Evolutionary conservation across 768 basidiomycete species (phyloP).

Genomic region (Suillus subaureus): DNA sequence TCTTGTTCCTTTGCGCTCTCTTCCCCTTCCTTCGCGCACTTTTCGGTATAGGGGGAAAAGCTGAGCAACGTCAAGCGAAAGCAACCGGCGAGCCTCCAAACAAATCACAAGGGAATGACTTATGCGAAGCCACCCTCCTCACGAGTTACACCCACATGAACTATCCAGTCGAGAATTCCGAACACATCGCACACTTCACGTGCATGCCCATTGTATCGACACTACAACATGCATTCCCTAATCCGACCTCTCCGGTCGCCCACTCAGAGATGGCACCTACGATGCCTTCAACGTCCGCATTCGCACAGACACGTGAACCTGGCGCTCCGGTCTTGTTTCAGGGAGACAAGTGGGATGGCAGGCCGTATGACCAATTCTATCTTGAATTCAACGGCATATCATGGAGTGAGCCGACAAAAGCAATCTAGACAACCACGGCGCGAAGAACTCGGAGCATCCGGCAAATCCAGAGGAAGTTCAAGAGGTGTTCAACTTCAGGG

Average conservation of each 20-base stretch:
- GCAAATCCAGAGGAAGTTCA: neutral
- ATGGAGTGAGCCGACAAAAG: neutral
- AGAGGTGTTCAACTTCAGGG: neutral
- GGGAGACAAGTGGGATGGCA: neutral
- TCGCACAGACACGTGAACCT: neutral
- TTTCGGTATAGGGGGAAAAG: slow-evolving; percentile 21
- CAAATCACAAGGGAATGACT: neutral
- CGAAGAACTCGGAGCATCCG: neutral
- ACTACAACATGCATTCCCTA: slow-evolving; percentile 27
- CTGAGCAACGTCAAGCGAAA: slow-evolving; percentile 4
- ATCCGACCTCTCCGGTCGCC: slow-evolving; percentile 18
- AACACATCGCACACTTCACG: slow-evolving; percentile 14
- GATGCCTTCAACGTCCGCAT: neutral
- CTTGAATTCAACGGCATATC: slow-evolving; percentile 16
- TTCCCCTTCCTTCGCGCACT: slow-evolving; percentile 29
- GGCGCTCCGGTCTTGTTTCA: neutral
- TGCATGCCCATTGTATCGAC: slow-evolving; percentile 10
- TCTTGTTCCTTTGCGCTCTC: slow-evolving; percentile 27
- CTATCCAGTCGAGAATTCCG: slow-evolving; percentile 25
- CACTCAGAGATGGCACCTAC: neutral
- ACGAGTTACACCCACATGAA: slow-evolving; percentile 11
- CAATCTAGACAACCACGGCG: neutral
- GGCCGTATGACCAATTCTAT: slow-evolving; percentile 26
- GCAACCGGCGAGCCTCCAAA: slow-evolving; percentile 7
- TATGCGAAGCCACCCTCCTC: neutral